Percentiles rank a stretch among this genome's conserved stretches.
phyloP scores from a whole-genome alignment of 768 basidiomycete genomes.

The Kwoniella botswanensis region DNA sequence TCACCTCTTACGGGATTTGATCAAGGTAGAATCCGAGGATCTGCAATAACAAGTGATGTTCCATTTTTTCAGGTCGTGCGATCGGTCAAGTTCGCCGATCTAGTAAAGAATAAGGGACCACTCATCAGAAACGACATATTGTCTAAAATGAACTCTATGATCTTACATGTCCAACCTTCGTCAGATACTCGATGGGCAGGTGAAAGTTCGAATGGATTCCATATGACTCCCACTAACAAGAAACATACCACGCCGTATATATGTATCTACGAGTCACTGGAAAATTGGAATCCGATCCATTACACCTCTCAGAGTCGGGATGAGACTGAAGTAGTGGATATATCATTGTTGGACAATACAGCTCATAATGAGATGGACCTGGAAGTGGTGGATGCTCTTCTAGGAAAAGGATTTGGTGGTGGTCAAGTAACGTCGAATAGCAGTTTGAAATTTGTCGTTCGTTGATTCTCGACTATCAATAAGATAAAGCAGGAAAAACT shows the following conservation, averaged over 20 bases:
- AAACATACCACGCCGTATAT: background rate
- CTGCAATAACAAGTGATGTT: background rate
- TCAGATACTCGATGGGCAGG: background rate
- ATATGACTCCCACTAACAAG: background rate
- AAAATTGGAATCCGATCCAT: too few relatives aligned
- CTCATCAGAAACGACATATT: background rate
- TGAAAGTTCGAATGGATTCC: background rate
- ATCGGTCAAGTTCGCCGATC: background rate
- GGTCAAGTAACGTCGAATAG: too few relatives aligned
- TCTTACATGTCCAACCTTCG: background rate
- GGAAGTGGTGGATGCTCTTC: too few relatives aligned
- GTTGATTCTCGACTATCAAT: too few relatives aligned
- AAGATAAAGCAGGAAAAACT: too few relatives aligned
- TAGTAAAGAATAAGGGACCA: background rate
- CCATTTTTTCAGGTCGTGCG: background rate
- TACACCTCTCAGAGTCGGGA: too few relatives aligned
- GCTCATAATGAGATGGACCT: too few relatives aligned
- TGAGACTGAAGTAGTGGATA: too few relatives aligned
- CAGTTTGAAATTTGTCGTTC: too few relatives aligned
- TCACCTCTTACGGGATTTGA: background rate
- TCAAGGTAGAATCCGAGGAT: background rate
- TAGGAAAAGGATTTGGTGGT: too few relatives aligned
- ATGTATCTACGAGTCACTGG: background rate
- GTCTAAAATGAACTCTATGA: background rate
- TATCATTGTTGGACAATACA: too few relatives aligned